Evolutionary conservation across 163 green algal genomes (phyloP), one percentile per base, ranked within the genome.

Genomic region (Picocystis sp.): DNA sequence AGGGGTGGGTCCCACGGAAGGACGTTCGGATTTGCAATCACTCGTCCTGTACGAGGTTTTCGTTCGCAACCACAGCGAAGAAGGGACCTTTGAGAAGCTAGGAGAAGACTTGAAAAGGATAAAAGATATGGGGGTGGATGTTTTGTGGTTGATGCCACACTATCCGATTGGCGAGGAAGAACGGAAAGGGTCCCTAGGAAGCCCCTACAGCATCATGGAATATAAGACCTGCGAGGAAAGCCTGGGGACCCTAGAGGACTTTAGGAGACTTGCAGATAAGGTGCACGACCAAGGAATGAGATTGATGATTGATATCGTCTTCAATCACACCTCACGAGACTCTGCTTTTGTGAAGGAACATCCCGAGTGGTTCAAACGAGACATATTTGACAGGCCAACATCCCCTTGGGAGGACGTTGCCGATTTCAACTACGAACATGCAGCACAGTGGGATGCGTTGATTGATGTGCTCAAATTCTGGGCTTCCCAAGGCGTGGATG

Each of bases 271-370:
- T 33, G 55, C 65, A 8, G 56, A 65, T 9, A n/a, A 43, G 12
- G 54, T 55, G 12, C 53, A 65, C 22, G 17, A 22, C 17, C 17
- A 54, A 11, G 55, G 55, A 21, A 24, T 62, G n/a, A 52, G 55
- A n/a, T 44, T 62, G 13, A 62, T 62, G 55, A 62, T 62, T 9
- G 55, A 62, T 44, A 62, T 62, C 35, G 55, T 62, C 55, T 62
- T 62, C 54, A 62, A 62, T 15, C 55, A 62, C 55, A 62, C 55
- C 9, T 43, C 55, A 10, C 53, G 1, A 9, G 55, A 62, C 44
- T 62, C 55, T 50, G 25, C 17, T 19, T 19, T 19, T 19, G 17
- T 19, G 17, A 19, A 19, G n/a, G 19, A 61, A 17, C 53, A 60
- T 62, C 53, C 53, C 10, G 53, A 60, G 11, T 60, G 53, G 53